Evolutionary conservation across 2,329 filamentous ascomycete species (phyloP).

Genomic region (Amauroascus verrucosus): DNA sequence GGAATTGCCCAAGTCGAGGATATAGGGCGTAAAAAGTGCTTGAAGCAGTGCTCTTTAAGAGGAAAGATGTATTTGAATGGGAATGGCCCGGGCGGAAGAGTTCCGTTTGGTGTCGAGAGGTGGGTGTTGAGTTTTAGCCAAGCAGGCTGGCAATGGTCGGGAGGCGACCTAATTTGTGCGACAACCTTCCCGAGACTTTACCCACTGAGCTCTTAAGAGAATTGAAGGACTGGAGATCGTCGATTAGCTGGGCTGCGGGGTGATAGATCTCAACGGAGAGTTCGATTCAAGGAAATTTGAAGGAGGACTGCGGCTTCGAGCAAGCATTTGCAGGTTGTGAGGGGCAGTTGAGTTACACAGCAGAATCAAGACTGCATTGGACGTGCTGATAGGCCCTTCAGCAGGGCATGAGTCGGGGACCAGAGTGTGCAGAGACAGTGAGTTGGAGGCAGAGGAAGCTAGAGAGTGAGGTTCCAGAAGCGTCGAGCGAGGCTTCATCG

Average conservation of each 20-base stretch:
- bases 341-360: neutral
- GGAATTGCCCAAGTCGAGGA: neutral
- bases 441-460: too few relatives aligned
- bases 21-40: neutral
- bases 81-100: neutral
- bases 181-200: neutral
- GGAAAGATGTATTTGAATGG: neutral
- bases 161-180: neutral
- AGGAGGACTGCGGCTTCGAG: neutral
- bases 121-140: neutral
- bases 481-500: neutral
- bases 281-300: too few relatives aligned
- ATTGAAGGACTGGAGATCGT: too few relatives aligned
- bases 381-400: too few relatives aligned
- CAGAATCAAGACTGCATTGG: too few relatives aligned
- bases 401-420: too few relatives aligned
- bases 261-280: neutral
- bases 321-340: neutral
- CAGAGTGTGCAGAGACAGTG: too few relatives aligned
- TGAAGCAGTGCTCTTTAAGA: neutral
- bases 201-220: neutral
- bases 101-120: neutral
- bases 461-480: too few relatives aligned
- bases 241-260: neutral
- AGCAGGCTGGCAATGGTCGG: neutral